phyloP scores from a whole-genome alignment of 768 basidiomycete genomes.

The Tricholoma matsutake region DNA sequence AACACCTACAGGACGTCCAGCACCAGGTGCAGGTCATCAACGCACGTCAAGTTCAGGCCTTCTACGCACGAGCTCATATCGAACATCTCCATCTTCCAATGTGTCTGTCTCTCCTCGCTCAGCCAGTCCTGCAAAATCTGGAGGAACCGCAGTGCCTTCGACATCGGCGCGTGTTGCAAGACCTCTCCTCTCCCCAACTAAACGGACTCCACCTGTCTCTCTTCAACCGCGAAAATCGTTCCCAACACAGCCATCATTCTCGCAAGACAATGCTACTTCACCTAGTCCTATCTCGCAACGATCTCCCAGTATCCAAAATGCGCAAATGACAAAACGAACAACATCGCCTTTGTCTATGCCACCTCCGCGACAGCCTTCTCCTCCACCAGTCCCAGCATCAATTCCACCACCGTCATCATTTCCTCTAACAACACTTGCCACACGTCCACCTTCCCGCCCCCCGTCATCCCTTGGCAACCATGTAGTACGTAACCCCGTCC shows the following conservation, averaged over 20 bases:
- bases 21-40: conserved; percentile 45
- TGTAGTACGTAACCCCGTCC: conserved; percentile 6
- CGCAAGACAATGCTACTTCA: conserved; percentile 31
- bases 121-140: conserved; percentile 55
- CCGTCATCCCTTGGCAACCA: conserved; percentile 22
- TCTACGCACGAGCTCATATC: conserved; percentile 37
- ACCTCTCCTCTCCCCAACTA: conserved; percentile 51
- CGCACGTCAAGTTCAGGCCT: conserved; percentile 53
- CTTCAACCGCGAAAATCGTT: conserved; percentile 51
- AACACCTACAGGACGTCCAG: conserved; percentile 25
- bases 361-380: conserved; percentile 26
- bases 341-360: conserved; percentile 38
- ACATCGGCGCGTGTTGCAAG: conserved; percentile 27
- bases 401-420: conserved; percentile 19
- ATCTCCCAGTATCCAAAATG: conserved; percentile 18
- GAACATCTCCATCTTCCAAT: conserved; percentile 41
- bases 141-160: conserved; percentile 20
- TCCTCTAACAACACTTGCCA: conserved; percentile 20
- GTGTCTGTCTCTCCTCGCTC: conserved; percentile 62
- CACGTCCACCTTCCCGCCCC: conserved; percentile 26
- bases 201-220: conserved; percentile 46
- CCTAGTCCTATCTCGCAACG: conserved; percentile 29
- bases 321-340: conserved; percentile 30
- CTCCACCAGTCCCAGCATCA: conserved; percentile 11
- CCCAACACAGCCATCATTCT: conserved; percentile 40